Percentiles rank a stretch among this genome's conserved stretches.
phyloP scores from a whole-genome alignment of 495 filamentous ascomycete species.

The Cercophora scortea region DNA sequence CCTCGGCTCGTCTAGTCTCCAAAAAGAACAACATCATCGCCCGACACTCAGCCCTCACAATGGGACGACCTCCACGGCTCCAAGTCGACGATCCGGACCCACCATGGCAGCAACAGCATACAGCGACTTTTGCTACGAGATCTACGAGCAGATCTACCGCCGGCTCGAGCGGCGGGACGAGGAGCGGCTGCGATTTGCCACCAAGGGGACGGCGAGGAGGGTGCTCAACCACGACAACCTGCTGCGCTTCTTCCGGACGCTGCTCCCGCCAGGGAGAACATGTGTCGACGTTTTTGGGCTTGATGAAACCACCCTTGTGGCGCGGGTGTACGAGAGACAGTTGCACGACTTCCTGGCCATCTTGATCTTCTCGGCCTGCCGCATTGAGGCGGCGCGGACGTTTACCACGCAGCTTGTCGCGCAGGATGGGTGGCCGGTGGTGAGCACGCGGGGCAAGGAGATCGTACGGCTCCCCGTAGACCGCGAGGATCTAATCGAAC shows the following conservation, averaged over 20 bases:
- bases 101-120: constrained; percentile 2
- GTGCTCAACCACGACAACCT: constrained; percentile 17
- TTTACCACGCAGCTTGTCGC: constrained; percentile 19
- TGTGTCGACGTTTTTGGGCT: constrained; percentile 3
- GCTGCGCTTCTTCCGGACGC: constrained; percentile 16
- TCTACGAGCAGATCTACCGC: constrained; percentile 10
- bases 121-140: constrained; percentile 4
- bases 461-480: constrained; percentile 8
- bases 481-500: constrained; percentile 8
- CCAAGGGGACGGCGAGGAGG: constrained; percentile 17
- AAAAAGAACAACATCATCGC: no score
- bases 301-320: constrained; percentile 9
- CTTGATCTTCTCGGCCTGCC: constrained; percentile 22
- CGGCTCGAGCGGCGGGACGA: constrained; percentile 16
- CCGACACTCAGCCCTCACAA: no score
- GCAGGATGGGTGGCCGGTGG: constrained; percentile 8
- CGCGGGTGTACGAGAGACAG: constrained; percentile 12
- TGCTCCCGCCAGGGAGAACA: constrained; percentile 4
- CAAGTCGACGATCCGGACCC: no score
- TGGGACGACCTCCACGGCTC: no score
- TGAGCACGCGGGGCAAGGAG: background rate
- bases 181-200: constrained; percentile 18
- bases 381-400: constrained; percentile 19
- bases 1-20: no score
- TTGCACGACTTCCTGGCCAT: constrained; percentile 24